These are phyloP conservation scores for Trametes cubensis DNA, from an alignment of 768 basidiomycete species.

Conservation along the genomic window DNA sequence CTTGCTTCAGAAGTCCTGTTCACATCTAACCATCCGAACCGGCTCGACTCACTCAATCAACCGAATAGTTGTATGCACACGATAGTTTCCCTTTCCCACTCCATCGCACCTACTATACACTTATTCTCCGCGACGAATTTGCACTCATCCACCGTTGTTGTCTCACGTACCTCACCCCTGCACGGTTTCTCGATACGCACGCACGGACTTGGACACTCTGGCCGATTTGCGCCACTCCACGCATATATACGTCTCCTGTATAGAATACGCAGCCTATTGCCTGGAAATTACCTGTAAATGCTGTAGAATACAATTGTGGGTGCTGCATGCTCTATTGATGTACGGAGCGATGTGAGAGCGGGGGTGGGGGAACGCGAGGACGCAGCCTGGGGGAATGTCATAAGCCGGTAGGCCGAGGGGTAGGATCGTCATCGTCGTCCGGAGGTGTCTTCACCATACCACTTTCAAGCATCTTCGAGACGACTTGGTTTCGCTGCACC, in stretches of 20 bases:
- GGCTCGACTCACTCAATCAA: neutral
- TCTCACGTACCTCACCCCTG: too few relatives aligned
- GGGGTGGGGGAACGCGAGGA: neutral
- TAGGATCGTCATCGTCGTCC: conserved; percentile 37
- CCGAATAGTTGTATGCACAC: neutral
- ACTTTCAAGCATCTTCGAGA: conserved; percentile 56
- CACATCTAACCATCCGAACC: neutral
- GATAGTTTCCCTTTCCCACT: neutral
- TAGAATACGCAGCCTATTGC: conserved; percentile 6
- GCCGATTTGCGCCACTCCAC: too few relatives aligned
- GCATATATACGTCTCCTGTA: too few relatives aligned
- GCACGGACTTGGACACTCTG: too few relatives aligned
- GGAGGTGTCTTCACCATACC: conserved; percentile 59
- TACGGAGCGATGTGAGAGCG: neutral
- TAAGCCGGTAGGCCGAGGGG: conserved; percentile 18
- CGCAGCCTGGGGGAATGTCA: neutral
- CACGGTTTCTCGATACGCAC: too few relatives aligned
- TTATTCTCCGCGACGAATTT: too few relatives aligned
- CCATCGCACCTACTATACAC: neutral
- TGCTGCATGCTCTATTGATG: neutral
- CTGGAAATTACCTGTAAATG: neutral
- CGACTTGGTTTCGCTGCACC: conserved; percentile 46
- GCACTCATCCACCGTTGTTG: too few relatives aligned
- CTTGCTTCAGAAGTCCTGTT: neutral
- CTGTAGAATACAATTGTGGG: conserved; percentile 11